phyloP scores from a whole-genome alignment of 495 filamentous ascomycete species.

The Podospora conica region DNA sequence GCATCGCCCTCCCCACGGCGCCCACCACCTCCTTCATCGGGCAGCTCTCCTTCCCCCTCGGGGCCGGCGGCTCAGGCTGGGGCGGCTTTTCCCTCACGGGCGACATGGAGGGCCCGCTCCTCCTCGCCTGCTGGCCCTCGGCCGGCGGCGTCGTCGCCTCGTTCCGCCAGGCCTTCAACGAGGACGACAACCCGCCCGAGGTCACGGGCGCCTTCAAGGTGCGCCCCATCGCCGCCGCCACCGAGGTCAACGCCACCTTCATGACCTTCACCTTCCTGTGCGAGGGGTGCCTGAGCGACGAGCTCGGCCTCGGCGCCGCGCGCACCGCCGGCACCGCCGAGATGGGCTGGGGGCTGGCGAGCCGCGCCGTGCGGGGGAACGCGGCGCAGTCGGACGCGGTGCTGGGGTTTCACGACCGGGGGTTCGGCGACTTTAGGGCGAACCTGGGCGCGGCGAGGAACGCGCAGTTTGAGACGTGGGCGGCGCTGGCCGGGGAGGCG shows the following conservation, averaged over 20 bases:
- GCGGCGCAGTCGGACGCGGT: conserved; percentile 5
- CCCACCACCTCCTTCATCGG: conserved; percentile 25
- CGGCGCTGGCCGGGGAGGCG: conserved; percentile 12
- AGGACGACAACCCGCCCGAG: conserved; percentile 23
- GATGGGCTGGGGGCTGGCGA: conserved; percentile 23
- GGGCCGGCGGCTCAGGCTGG: conserved; percentile 20
- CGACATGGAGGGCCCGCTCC: conserved; percentile 17
- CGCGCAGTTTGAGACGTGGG: conserved; percentile 28
- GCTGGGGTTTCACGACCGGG: conserved; percentile 28
- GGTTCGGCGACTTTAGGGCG: conserved; percentile 32
- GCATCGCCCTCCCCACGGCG: conserved; percentile 20
- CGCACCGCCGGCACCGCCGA: conserved; percentile 1
- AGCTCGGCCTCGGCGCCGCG: conserved; percentile 12
- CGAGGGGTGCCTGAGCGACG: conserved; percentile 18
- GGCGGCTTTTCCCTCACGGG: conserved; percentile 21
- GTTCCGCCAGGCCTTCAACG: conserved; percentile 21
- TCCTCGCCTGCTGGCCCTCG: conserved; percentile 21
- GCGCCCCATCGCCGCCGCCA: conserved; percentile 12
- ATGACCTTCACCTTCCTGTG: conserved; percentile 23
- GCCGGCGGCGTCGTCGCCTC: conserved; percentile 13
- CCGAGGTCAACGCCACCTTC: conserved; percentile 12
- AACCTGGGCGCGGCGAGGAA: conserved; percentile 24
- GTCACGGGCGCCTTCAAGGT: conserved; percentile 14
- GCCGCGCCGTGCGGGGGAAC: conserved; percentile 11
- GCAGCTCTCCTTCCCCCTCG: conserved; percentile 21